Evolutionary conservation across 768 basidiomycete genomes (phyloP).

Genomic region (Boletus sp.): DNA sequence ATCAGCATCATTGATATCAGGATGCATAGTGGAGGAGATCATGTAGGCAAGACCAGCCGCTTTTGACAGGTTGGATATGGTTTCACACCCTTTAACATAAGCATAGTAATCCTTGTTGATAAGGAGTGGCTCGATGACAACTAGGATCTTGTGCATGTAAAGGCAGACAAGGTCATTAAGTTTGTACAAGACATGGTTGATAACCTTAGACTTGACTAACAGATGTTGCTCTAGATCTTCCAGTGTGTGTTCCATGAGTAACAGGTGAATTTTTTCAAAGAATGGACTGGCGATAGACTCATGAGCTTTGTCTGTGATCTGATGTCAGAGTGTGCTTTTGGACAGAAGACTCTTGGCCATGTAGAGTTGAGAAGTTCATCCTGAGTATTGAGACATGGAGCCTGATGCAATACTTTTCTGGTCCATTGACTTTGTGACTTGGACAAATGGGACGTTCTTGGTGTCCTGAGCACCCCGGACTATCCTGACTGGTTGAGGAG

Average conservation of each 20-base stretch:
- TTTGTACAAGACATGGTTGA: constrained; percentile 97
- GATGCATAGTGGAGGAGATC: constrained; percentile 99
- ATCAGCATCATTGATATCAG: constrained; percentile 98
- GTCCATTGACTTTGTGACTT: no score
- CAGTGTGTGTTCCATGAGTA: constrained; percentile 96
- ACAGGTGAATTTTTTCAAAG: constrained; percentile 96
- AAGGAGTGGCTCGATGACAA: constrained; percentile 97
- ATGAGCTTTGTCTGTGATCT: constrained; percentile 98
- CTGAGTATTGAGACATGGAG: no score
- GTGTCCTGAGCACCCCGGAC: no score
- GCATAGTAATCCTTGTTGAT: constrained; percentile 98
- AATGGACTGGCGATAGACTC: constrained; percentile 97
- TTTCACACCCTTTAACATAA: constrained; percentile 97
- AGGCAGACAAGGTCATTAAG: constrained; percentile 98
- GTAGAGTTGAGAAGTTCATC: no score
- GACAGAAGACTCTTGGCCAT: no score
- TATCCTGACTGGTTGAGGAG: no score
- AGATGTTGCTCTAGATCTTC: constrained; percentile 99
- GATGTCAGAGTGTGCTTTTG: constrained; percentile 95
- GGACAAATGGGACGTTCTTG: no score
- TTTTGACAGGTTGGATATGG: constrained; percentile 97
- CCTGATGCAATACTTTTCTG: no score
- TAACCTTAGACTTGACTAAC: constrained; percentile 98
- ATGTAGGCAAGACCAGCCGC: constrained; percentile 99
- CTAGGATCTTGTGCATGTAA: constrained; percentile 98